phyloP scores from a whole-genome alignment of 805 yeast species.

The Teunomyces atbi region DNA sequence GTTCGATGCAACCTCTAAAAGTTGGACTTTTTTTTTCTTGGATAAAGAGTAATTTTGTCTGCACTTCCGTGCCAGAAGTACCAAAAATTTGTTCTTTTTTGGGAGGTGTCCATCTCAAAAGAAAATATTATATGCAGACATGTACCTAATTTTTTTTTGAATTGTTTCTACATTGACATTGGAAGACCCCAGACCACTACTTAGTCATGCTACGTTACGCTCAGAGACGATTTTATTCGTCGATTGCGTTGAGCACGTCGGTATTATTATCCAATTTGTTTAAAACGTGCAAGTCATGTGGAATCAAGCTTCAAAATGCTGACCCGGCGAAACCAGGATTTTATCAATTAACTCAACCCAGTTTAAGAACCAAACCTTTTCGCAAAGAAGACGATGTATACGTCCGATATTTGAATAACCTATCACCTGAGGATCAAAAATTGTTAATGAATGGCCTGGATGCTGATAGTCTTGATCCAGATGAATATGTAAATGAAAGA shows the following conservation, averaged over 20 bases:
- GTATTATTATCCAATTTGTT: constrained; percentile 11
- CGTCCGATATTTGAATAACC: constrained; percentile 13
- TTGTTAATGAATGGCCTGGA: constrained; percentile 21
- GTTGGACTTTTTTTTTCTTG: neutral
- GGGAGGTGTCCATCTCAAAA: neutral
- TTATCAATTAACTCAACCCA: constrained; percentile 21
- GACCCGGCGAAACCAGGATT: constrained; percentile 43
- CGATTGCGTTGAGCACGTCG: constrained; percentile 8
- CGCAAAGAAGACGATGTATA: constrained; percentile 25
- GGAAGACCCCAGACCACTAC: neutral
- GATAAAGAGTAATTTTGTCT: neutral
- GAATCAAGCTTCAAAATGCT: constrained; percentile 47
- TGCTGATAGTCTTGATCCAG: constrained; percentile 1
- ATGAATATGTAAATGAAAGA: constrained; percentile 1
- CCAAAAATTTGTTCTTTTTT: neutral
- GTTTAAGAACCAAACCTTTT: constrained; percentile 2
- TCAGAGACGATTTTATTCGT: neutral
- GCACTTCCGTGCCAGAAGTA: neutral
- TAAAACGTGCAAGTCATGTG: constrained; percentile 54
- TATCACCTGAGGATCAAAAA: constrained; percentile 26
- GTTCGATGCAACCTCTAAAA: neutral
- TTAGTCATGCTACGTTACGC: neutral
- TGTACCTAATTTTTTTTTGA: neutral
- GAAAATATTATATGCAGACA: neutral
- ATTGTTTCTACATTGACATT: neutral